Percentiles rank a stretch among this genome's conserved stretches.
These are phyloP conservation scores for Aspergillus brunneoviolaceus DNA, from an alignment of 2,329 filamentous ascomycete genomes.

Conservation along the genomic window DNA sequence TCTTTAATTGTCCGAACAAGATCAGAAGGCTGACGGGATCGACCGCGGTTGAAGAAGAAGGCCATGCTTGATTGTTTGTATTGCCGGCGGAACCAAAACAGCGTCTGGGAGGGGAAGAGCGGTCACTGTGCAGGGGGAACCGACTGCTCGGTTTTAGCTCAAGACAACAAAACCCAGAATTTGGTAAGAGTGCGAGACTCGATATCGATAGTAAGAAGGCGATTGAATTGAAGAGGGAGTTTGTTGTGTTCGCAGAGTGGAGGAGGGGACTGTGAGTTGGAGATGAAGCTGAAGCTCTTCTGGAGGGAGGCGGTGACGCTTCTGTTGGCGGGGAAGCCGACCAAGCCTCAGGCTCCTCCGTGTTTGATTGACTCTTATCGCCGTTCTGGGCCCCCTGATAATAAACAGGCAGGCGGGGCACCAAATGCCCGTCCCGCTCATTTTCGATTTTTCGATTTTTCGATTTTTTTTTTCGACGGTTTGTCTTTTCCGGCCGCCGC, in stretches of 20 bases:
- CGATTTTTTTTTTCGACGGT: slow-evolving; percentile 5
- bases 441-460: slow-evolving; percentile 13
- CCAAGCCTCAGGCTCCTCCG: slow-evolving; percentile 16
- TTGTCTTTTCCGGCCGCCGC: slow-evolving; percentile 6
- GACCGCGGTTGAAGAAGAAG: slow-evolving; percentile 66
- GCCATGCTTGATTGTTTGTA: slow-evolving; percentile 54
- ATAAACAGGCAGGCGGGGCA: slow-evolving; percentile 20
- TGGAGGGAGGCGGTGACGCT: slow-evolving; percentile 21
- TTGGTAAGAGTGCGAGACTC: no score
- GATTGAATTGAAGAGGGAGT: background rate
- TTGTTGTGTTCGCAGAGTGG: background rate
- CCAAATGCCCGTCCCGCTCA: slow-evolving; percentile 6
- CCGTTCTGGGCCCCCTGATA: slow-evolving; percentile 19
- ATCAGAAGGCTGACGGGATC: slow-evolving; percentile 62
- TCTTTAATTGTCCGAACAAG: slow-evolving; percentile 64
- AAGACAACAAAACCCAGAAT: background rate
- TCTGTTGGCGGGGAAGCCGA: slow-evolving; percentile 22
- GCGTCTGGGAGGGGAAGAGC: slow-evolving; percentile 7
- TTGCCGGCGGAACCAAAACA: slow-evolving; percentile 13
- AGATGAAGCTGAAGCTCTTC: background rate
- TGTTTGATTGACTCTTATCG: slow-evolving; percentile 10
- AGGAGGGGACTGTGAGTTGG: background rate
- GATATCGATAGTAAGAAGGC: no score
- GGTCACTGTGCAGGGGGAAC: slow-evolving; percentile 1
- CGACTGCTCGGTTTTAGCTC: background rate